Evolutionary conservation across 2,329 filamentous ascomycete species (phyloP).

Genomic region (Epichloe typhina): DNA sequence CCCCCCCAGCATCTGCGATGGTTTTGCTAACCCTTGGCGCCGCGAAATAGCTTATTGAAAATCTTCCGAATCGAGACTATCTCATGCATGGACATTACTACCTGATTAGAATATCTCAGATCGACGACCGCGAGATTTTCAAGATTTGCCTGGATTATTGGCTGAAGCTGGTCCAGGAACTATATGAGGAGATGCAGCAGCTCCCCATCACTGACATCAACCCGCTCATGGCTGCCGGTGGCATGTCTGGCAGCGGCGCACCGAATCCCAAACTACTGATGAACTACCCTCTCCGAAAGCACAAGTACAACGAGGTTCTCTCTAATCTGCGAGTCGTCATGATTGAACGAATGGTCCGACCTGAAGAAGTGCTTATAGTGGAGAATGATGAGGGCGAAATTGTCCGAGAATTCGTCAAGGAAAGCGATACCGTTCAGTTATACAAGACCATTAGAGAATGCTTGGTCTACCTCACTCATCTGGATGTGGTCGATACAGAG

Average conservation of each 20-base stretch:
- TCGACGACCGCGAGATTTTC: constrained; percentile 97
- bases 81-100: constrained; percentile 96
- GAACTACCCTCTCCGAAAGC: constrained; percentile 89
- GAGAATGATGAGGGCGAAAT: constrained; percentile 99
- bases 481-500: constrained; percentile 95
- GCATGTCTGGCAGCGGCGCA: constrained; percentile 65
- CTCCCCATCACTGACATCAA: constrained; percentile 89
- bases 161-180: constrained; percentile 94
- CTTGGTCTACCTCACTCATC: constrained; percentile 88
- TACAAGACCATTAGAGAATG: constrained; percentile 99
- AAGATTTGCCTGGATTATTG: constrained; percentile 99
- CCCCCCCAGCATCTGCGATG: background rate
- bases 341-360: constrained; percentile 99
- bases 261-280: constrained; percentile 73
- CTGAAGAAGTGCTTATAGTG: constrained; percentile 96
- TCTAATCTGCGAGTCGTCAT: constrained; percentile 93
- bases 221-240: constrained; percentile 67
- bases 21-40: background rate
- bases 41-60: constrained; percentile 64
- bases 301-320: constrained; percentile 91
- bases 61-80: constrained; percentile 87
- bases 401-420: constrained; percentile 97
- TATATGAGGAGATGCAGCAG: constrained; percentile 98
- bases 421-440: constrained; percentile 95
- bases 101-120: constrained; percentile 94